Evolutionary conservation across 257 asterid genomes (phyloP).

Genomic region (Scutellaria galericulata): DNA sequence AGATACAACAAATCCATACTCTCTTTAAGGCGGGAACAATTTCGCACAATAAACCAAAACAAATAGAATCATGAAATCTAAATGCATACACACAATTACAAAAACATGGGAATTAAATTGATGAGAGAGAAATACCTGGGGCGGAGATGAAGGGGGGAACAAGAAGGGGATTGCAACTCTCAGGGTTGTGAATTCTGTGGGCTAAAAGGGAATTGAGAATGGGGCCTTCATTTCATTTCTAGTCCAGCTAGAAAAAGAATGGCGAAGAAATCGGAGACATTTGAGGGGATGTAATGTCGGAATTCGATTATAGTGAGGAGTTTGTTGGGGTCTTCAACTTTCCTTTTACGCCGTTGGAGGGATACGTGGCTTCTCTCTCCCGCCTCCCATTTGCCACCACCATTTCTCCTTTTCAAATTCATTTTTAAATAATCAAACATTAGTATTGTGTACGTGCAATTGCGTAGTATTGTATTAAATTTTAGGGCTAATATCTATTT

Average conservation of each 20-base stretch:
- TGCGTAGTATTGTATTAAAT: too few relatives aligned
- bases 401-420: too few relatives aligned
- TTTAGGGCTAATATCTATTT: too few relatives aligned
- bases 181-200: constrained; percentile 24
- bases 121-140: constrained; percentile 31
- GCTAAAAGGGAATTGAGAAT: constrained; percentile 20
- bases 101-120: constrained; percentile 5
- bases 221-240: constrained; percentile 12
- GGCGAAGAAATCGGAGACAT: constrained; percentile 40
- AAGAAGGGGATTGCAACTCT: constrained; percentile 26
- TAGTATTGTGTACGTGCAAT: too few relatives aligned
- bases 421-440: too few relatives aligned
- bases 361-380: background rate
- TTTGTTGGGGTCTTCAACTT: constrained; percentile 18
- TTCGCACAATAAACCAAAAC: background rate
- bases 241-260: constrained; percentile 7
- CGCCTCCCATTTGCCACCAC: constrained; percentile 5
- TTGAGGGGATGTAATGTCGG: constrained; percentile 30
- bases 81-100: background rate
- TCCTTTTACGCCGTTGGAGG: constrained; percentile 31
- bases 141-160: constrained; percentile 37
- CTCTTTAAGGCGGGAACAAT: background rate
- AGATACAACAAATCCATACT: constrained; percentile 10
- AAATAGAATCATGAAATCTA: background rate
- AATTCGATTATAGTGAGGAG: background rate